phyloP scores from a whole-genome alignment of 257 asterid genomes.

The Salvia miltiorrhiza region DNA sequence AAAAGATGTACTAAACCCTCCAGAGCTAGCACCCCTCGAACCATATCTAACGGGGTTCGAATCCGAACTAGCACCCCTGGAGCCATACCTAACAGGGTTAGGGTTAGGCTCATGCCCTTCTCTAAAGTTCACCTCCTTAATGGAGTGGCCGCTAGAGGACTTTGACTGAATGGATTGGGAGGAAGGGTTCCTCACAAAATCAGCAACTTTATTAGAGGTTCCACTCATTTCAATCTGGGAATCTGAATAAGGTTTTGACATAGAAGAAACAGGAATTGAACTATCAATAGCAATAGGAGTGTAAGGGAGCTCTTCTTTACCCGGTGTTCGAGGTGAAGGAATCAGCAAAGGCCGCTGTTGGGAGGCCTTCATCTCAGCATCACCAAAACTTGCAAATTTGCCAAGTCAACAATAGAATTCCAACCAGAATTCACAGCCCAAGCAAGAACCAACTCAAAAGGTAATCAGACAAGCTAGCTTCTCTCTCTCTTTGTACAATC shows the following conservation, averaged over 20 bases:
- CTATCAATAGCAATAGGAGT: constrained; percentile 39
- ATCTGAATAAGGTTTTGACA: constrained; percentile 31
- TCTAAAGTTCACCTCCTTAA: constrained; percentile 58
- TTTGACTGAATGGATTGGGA: constrained; percentile 54
- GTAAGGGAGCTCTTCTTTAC: constrained; percentile 32
- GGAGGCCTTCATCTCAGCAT: constrained; percentile 42
- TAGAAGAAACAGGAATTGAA: constrained; percentile 23
- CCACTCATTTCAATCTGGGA: constrained; percentile 40
- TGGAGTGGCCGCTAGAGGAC: constrained; percentile 52
- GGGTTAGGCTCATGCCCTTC: constrained; percentile 65
- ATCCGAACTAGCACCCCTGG: constrained; percentile 59
- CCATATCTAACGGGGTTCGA: constrained; percentile 51
- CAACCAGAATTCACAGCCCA: constrained; percentile 1
- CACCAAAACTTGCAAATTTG: constrained; percentile 13
- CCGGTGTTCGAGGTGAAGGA: constrained; percentile 34
- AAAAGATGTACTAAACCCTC: constrained; percentile 65
- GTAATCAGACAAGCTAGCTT: not conserved
- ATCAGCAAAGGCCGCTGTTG: constrained; percentile 36
- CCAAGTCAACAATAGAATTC: not conserved
- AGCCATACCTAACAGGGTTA: constrained; percentile 52
- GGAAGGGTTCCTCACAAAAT: constrained; percentile 40
- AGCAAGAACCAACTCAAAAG: constrained; percentile 14
- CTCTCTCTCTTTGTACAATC: not conserved
- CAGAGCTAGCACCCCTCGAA: constrained; percentile 73
- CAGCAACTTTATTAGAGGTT: constrained; percentile 29